Evolutionary conservation across 805 yeast species (phyloP).

Genomic region (Candida bentonensis): DNA sequence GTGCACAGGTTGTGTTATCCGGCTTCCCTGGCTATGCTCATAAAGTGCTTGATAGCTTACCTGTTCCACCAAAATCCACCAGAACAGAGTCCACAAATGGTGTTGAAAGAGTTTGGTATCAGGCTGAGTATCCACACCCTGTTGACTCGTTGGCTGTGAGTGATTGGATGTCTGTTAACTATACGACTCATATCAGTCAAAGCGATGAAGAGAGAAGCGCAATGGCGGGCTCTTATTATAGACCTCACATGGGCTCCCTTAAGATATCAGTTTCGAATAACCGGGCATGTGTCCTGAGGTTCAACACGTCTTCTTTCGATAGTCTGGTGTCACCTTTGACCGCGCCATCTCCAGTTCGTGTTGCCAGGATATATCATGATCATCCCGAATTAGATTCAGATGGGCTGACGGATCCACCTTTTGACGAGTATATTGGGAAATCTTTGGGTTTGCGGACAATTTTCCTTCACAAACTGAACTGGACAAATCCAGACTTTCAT

Average conservation of each 20-base stretch:
- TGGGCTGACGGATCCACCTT: conserved; percentile 3
- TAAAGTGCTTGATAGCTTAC: conserved; percentile 42
- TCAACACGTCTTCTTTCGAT: conserved; percentile 34
- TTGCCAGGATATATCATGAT: conserved; percentile 38
- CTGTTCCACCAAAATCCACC: conserved; percentile 23
- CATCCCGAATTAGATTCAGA: conserved; percentile 2
- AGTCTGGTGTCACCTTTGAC: conserved; percentile 16
- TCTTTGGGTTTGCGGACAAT: conserved; percentile 50
- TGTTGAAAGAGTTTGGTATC: conserved; percentile 38
- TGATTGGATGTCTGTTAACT: conserved; percentile 36
- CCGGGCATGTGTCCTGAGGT: conserved; percentile 49
- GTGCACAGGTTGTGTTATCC: conserved; percentile 26
- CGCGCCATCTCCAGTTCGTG: conserved; percentile 47
- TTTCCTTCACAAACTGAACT: conserved; percentile 49
- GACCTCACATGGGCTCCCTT: conserved; percentile 52
- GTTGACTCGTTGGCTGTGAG: conserved; percentile 26
- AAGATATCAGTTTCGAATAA: conserved; percentile 43
- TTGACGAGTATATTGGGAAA: conserved; percentile 35
- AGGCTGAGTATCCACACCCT: conserved; percentile 35
- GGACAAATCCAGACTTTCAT: conserved; percentile 39
- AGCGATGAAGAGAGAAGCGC: neutral
- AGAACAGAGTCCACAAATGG: conserved; percentile 23
- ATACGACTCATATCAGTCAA: conserved; percentile 33
- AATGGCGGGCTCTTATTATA: conserved; percentile 28
- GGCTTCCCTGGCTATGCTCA: conserved; percentile 38